Percentiles rank a stretch among this genome's conserved stretches.
These are phyloP conservation scores for Vachellia pachyceras DNA, from an alignment of 306 rosid genomes.

Conservation along the genomic window DNA sequence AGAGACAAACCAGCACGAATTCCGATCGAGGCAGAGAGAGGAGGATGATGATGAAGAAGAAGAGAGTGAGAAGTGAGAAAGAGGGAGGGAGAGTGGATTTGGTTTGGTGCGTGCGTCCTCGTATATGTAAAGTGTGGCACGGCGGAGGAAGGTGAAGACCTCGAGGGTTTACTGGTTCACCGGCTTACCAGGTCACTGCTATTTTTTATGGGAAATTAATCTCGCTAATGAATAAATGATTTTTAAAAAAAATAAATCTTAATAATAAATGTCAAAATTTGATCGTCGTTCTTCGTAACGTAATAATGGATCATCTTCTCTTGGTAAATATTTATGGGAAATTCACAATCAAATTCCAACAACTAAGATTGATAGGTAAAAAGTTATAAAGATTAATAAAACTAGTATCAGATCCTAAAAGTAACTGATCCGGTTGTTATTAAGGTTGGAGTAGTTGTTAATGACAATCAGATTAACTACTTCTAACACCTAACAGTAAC, in stretches of 20 bases:
- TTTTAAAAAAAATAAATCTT: neutral
- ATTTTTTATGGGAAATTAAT: neutral
- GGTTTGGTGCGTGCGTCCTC: neutral
- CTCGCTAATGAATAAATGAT: neutral
- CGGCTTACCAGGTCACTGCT: neutral
- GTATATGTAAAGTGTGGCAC: neutral
- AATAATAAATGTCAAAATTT: neutral
- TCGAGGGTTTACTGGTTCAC: neutral
- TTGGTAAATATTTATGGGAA: too few species aligned
- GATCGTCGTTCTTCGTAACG: neutral
- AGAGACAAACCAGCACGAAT: neutral
- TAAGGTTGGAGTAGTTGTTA: too few species aligned
- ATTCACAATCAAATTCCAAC: too few species aligned
- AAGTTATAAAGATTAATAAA: too few species aligned
- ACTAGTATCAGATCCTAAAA: too few species aligned
- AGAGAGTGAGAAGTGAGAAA: too few species aligned
- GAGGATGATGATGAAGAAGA: neutral
- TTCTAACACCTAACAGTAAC: too few species aligned
- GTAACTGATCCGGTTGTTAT: too few species aligned
- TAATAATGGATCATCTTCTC: neutral
- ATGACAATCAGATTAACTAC: too few species aligned
- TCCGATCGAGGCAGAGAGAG: neutral
- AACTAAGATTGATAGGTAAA: too few species aligned
- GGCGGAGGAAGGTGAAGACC: neutral
- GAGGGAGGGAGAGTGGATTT: neutral